Conservation (phyloP, 208 protist genomes). For the Ichthyophonus hoferi region DNA sequence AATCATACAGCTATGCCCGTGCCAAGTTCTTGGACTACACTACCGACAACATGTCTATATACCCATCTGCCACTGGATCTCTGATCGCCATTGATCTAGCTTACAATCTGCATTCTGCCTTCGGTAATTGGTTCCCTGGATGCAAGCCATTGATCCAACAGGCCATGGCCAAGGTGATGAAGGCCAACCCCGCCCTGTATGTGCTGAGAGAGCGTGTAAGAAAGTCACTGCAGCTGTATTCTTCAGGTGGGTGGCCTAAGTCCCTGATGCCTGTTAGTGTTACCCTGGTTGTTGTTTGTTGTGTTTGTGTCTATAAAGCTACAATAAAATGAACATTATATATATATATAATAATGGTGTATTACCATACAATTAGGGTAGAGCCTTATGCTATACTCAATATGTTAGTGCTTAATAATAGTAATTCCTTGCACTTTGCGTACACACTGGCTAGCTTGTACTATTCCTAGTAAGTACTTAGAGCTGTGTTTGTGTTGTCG, state of each 20-base stretch:
- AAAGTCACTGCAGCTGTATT: constrained; percentile 98
- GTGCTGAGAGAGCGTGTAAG: constrained; percentile 98
- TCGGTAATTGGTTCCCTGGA: constrained; percentile 97
- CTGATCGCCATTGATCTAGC: constrained; percentile 98
- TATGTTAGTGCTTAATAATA: too few species aligned
- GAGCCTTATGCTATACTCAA: too few species aligned
- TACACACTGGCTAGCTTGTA: too few species aligned
- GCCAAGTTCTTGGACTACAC: constrained; percentile 99
- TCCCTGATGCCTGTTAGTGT: too few species aligned
- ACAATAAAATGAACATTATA: too few species aligned
- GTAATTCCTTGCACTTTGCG: too few species aligned
- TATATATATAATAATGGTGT: too few species aligned
- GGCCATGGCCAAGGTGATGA: constrained; percentile 98
- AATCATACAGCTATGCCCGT: constrained; percentile 45
- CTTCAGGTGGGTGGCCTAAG: constrained; percentile 51
- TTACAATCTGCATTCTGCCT: constrained; percentile 97
- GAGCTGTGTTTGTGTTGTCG: too few species aligned
- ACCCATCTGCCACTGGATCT: constrained; percentile 96
- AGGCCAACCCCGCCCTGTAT: constrained; percentile 98
- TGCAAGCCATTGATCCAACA: constrained; percentile 93
- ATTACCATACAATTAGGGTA: too few species aligned
- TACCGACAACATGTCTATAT: constrained; percentile 92
- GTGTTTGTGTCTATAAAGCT: too few species aligned
- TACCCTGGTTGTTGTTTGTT: too few species aligned
- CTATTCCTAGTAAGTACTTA: too few species aligned